These are phyloP conservation scores for Cercospora berteroae DNA, from an alignment of 2,329 filamentous ascomycete species.

Conservation along the genomic window DNA sequence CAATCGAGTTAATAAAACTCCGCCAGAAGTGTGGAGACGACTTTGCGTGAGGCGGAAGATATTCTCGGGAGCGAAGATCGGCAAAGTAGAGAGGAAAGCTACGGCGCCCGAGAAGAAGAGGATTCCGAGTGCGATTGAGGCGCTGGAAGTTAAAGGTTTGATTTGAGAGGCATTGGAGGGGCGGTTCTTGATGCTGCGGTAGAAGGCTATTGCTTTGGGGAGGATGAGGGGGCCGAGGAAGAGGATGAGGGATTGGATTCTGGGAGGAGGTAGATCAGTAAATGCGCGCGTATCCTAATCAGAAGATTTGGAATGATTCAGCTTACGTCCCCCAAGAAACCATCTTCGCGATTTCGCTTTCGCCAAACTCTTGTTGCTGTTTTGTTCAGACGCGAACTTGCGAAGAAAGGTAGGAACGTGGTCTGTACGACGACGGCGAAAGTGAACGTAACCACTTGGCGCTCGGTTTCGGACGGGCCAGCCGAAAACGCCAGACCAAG, in stretches of 20 bases:
- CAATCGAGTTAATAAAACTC: constrained; percentile 79
- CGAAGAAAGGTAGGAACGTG: not conserved
- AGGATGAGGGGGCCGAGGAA: constrained; percentile 69
- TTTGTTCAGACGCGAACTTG: not conserved
- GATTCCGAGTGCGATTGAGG: constrained; percentile 59
- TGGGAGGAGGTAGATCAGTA: constrained; percentile 21
- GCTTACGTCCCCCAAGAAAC: constrained; percentile 21
- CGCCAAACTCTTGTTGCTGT: not conserved
- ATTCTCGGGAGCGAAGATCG: constrained; percentile 71
- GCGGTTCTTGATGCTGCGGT: constrained; percentile 54
- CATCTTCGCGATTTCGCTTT: not conserved
- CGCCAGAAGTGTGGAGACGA: constrained; percentile 78
- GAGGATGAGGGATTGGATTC: constrained; percentile 48
- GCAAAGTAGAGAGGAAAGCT: constrained; percentile 62
- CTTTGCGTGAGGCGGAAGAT: constrained; percentile 75
- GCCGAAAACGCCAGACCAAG: not conserved
- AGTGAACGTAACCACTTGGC: constrained; percentile 1
- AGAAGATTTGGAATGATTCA: no score
- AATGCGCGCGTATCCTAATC: no score
- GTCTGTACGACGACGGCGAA: not conserved
- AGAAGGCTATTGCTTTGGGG: constrained; percentile 63
- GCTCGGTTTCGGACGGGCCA: not conserved
- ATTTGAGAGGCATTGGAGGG: constrained; percentile 36
- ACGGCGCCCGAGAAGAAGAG: constrained; percentile 56
- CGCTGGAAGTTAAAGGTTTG: constrained; percentile 54